Evolutionary conservation across 768 basidiomycete genomes (phyloP).

Genomic region (Obba rivulosa): DNA sequence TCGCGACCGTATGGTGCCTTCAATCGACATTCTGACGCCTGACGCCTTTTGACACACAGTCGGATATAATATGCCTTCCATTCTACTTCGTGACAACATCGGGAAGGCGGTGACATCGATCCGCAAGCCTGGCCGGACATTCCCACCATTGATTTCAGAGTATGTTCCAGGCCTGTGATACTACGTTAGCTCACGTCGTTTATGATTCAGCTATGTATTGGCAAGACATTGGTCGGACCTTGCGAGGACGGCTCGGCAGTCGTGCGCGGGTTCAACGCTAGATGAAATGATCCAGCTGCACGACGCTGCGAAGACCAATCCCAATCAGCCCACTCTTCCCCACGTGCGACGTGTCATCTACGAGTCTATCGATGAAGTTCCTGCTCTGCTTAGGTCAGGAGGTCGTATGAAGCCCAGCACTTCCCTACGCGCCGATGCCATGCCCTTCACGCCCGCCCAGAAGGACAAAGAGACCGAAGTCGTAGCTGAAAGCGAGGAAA

Average conservation of each 20-base stretch:
- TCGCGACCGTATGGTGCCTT: not conserved
- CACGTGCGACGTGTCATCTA: conserved; percentile 28
- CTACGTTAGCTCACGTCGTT: not conserved
- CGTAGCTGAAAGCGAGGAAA: no score
- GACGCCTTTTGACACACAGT: not conserved
- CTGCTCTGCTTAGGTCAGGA: conserved; percentile 19
- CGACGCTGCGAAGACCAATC: conserved; percentile 1
- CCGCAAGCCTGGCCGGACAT: not conserved
- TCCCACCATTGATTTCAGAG: not conserved
- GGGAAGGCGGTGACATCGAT: not conserved
- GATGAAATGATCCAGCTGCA: conserved; percentile 24
- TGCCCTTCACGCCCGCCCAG: conserved; percentile 14
- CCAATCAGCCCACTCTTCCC: not conserved
- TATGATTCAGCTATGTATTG: conserved; percentile 19
- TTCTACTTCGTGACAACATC: not conserved
- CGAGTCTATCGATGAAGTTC: conserved; percentile 25
- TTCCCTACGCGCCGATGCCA: conserved; percentile 12
- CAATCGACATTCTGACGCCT: not conserved
- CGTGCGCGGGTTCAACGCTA: conserved; percentile 11
- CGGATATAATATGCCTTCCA: conserved; percentile 1
- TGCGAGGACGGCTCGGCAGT: conserved; percentile 17
- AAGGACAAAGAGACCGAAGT: not conserved
- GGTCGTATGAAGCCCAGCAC: conserved; percentile 9
- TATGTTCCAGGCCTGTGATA: not conserved
- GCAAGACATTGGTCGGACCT: conserved; percentile 23